Percentiles rank a stretch among this genome's conserved stretches.
These are phyloP conservation scores for Botrytis elliptica DNA, from an alignment of 2,329 filamentous ascomycete genomes.

Conservation along the genomic window DNA sequence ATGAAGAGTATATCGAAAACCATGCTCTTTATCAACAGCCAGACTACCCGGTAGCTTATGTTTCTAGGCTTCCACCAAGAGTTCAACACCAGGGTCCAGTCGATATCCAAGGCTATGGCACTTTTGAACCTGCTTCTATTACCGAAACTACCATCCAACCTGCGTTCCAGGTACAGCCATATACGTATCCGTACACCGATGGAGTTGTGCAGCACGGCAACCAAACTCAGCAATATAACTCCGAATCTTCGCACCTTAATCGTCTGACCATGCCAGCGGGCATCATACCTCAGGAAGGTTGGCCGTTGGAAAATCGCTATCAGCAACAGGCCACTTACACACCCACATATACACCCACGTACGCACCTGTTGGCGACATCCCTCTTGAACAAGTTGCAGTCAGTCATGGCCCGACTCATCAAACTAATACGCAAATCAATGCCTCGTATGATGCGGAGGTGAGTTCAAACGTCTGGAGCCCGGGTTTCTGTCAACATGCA, in stretches of 20 bases:
- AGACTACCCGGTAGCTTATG: not conserved
- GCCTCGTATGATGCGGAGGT: not conserved
- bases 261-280: not conserved
- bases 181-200: not conserved
- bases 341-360: not conserved
- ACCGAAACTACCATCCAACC: not conserved
- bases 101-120: not conserved
- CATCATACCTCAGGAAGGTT: not conserved
- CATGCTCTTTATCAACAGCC: not conserved
- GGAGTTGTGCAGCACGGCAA: not conserved
- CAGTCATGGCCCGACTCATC: not conserved
- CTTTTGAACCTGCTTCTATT: not conserved
- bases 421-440: not conserved
- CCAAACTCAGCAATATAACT: not conserved
- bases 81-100: not conserved
- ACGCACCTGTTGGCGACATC: not conserved
- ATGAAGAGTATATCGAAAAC: accelerated
- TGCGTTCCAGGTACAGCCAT: not conserved
- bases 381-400: not conserved
- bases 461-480: not conserved
- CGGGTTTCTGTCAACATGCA: not conserved
- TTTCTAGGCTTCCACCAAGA: not conserved
- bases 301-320: not conserved
- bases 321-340: not conserved
- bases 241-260: not conserved